Base-by-base conservation (phyloP, 495 filamentous ascomycete species). In the Neurospora tetrasperma region DNA sequence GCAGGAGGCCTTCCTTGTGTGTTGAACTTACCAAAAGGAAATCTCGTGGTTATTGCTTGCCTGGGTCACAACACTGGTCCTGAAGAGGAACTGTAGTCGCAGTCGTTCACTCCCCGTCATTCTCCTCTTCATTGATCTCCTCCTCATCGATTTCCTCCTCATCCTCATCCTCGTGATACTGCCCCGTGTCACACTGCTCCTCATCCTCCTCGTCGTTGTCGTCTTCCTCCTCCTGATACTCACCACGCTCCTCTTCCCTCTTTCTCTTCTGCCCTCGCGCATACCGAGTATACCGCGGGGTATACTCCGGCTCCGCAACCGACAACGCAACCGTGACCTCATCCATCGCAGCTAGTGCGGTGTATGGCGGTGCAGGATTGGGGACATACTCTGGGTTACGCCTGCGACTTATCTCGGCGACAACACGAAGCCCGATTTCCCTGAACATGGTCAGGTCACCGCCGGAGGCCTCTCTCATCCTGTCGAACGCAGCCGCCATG, bases 101-200 rank as follows among this genome's bases (percentile, higher is more conserved):
- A 4, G 35, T 38, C 5, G 35, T 38, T 38, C 35, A 5, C 35
- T 38, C 35, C 35, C 35, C 35, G 35, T 38, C 3, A 1, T 44
- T n/a, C 43, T 44, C 18, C 7, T 10, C 42, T 2, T n/a, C 42
- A 8, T 9, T 6, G 16, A 18, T 5, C 39, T 39, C 35, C 35
- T 38, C 18, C 7, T n/a, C 18, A 7, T 44, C 16, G 0, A 18
- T n/a, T 38, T n/a, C 18, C 18, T 4, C 35, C 43, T n/a, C 18
- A 0, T 43, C 6, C 41, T 42, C 4, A 4, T 2, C 41, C 4
- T 42, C 41, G 3, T 6, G 0, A 10, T 5, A 1, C 42, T 8
- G 2, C 5, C 23, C 44, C 4, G 11, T 3, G 9, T 10, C 0
- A 0, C 0, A 2, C 1, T 20, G 44, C n/a, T 12, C n/a, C n/a